Evolutionary conservation across 2,329 filamentous ascomycete species (phyloP), one percentile per base, ranked within the genome.

Genomic region (Hawksworthiomyces lignivorus): DNA sequence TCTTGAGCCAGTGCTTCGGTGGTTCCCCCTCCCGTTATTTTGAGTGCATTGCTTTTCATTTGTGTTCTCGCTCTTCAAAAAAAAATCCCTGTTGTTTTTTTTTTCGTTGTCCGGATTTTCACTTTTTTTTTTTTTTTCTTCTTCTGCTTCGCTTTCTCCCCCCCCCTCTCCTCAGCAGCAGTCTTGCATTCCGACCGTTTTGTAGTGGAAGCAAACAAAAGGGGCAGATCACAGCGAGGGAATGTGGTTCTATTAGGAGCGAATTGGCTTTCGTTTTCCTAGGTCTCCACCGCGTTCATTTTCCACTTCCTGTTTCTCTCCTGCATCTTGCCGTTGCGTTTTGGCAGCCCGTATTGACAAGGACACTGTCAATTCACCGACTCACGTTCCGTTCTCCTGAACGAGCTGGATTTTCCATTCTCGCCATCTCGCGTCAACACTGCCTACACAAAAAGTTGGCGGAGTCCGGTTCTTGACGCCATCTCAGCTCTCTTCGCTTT

Each of bases 291-390:
- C 34, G 33, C 26, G 32, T 30, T 27, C 15, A 20, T 37, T 27
- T 21, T 29, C 36, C 38, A 35, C 39, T 28, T 33, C 38, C 35
- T 35, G 34, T 41, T 38, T 18, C 38, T 33, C 43, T 34, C 26
- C 39, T 36, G n/a, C 31, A 19, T 36, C 36, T 26, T 45, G 35
- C 38, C 34, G 21, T 24, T 18, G 33, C 33, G 32, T 26, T 26
- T 28, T n/a, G n/a, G n/a, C n/a, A n/a, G n/a, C n/a, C n/a, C n/a
- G n/a, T n/a, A n/a, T n/a, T n/a, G n/a, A n/a, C n/a, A n/a, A n/a
- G n/a, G n/a, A n/a, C n/a, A n/a, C n/a, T n/a, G n/a, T n/a, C n/a
- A n/a, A n/a, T n/a, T n/a, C n/a, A n/a, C n/a, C n/a, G n/a, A n/a
- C n/a, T n/a, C n/a, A n/a, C n/a, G n/a, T n/a, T n/a, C n/a, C n/a